Evolutionary conservation across 768 basidiomycete species (phyloP).

Genomic region (Xanthoconium purpureum): DNA sequence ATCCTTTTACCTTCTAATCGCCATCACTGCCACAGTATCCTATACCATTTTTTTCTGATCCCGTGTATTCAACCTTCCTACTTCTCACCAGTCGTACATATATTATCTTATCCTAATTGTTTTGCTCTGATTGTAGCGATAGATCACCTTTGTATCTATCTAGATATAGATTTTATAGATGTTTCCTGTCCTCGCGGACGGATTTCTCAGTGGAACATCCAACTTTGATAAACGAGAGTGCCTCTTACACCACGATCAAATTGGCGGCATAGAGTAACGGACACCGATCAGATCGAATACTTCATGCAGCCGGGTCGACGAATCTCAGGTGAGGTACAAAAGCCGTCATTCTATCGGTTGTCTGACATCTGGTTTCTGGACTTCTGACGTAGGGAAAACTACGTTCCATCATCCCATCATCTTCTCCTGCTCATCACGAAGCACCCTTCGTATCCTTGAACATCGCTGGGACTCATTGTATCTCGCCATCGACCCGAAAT

Average conservation of each 20-base stretch:
- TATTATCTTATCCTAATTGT: not conserved
- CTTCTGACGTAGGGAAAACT: not conserved
- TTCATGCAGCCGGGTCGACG: not conserved
- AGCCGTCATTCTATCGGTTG: not conserved
- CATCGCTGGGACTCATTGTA: slow-evolving; percentile 59
- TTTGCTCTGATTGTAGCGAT: slow-evolving; percentile 18
- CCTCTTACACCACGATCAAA: not conserved
- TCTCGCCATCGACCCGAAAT: slow-evolving; percentile 88
- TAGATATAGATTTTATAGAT: slow-evolving; percentile 1
- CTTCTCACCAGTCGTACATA: not conserved
- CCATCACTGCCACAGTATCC: not conserved
- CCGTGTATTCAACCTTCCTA: not conserved
- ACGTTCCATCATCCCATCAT: slow-evolving; percentile 23
- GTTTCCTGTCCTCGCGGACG: not conserved
- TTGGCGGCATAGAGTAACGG: not conserved
- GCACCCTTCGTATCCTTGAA: slow-evolving; percentile 81
- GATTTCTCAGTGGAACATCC: not conserved
- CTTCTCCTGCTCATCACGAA: slow-evolving; percentile 71
- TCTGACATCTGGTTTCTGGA: not conserved
- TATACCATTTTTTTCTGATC: not conserved
- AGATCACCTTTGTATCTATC: slow-evolving; percentile 8
- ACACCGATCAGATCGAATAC: not conserved
- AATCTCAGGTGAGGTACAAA: not conserved
- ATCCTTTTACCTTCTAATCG: not conserved
- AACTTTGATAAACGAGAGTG: not conserved